Conservation (phyloP, 129 eudicot genomes). For the Solidago caesia region DNA sequence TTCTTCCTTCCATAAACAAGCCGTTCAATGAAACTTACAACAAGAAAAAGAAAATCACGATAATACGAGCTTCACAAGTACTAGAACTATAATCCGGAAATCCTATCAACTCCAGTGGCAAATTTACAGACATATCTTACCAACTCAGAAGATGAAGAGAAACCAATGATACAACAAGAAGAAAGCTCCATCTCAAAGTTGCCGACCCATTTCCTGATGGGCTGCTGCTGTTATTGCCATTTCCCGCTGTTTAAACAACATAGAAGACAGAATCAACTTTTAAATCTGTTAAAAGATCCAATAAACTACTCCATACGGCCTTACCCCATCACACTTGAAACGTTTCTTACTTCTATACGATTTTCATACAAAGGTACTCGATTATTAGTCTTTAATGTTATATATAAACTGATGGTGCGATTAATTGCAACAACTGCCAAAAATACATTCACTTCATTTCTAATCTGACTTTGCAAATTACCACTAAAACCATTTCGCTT, state of each 20-base stretch:
- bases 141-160: slow-evolving; percentile 23
- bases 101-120: neutral
- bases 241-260: slow-evolving; percentile 24
- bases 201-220: slow-evolving; percentile 24
- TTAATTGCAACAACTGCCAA: neutral
- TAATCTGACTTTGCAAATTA: neutral
- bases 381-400: neutral
- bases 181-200: slow-evolving; percentile 22
- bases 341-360: neutral
- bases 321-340: neutral
- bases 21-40: slow-evolving; percentile 11
- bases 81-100: neutral
- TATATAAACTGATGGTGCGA: neutral
- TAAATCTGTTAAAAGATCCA: neutral
- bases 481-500: neutral
- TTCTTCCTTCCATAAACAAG: slow-evolving; percentile 19
- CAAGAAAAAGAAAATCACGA: slow-evolving; percentile 13
- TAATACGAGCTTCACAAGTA: neutral
- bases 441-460: no score
- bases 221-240: neutral
- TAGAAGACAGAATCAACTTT: neutral
- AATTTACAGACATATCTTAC: slow-evolving; percentile 18
- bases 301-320: neutral
- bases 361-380: neutral
- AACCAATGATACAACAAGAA: slow-evolving; percentile 27